Evolutionary conservation across 352 stramenopile species (phyloP), one percentile per base, ranked within the genome.

Genomic region (Phytophthora pini): DNA sequence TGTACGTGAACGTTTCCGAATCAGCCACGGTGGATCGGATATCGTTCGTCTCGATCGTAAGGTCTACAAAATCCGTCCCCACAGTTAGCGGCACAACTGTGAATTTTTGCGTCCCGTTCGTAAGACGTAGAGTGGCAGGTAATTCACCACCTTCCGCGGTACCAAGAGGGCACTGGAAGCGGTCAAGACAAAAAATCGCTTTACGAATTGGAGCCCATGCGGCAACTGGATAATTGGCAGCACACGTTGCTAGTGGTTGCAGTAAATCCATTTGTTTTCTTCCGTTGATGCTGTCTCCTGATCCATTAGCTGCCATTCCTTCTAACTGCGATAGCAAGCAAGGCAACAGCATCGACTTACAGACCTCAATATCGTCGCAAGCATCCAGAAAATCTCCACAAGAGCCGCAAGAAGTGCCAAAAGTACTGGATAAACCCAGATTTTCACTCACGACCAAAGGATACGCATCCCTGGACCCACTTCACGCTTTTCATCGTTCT

Each of bases 381-480:
- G 45, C 13, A 26, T 61, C 50, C 0, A 71, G 50, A 41, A 63
- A 62, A 1, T 24, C 38, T 24, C 36, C 7, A 38, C 57, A 71
- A 44, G 22, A 41, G 15, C 41, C 31, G 13, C 63, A 71, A 10
- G 51, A 68, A 20, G 15, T 45, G 5, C 17, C 51, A 47, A 40
- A 27, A 3, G 46, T 31, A 36, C 20, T 61, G 24, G 50, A 36
- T 22, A 13, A 41, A 17, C 44, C 48, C 15, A n/a, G 1, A 29
- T 36, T 38, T 7, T 24, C 20, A n/a, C 8, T 49, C 15, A 17
- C 22, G 22, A 57, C 11, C 39, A 69, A 57, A n/a, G 74, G 74
- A 41, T 77, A 75, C 20, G 63, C 58, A 17, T 82, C 67, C 17
- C 17, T 0, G 67, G 36, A n/a, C 44, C n/a, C 15, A 79, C 74